Evolutionary conservation across 2,329 filamentous ascomycete species (phyloP), one percentile per base, ranked within the genome.

Genomic region (Scedosporium aurantiacum): DNA sequence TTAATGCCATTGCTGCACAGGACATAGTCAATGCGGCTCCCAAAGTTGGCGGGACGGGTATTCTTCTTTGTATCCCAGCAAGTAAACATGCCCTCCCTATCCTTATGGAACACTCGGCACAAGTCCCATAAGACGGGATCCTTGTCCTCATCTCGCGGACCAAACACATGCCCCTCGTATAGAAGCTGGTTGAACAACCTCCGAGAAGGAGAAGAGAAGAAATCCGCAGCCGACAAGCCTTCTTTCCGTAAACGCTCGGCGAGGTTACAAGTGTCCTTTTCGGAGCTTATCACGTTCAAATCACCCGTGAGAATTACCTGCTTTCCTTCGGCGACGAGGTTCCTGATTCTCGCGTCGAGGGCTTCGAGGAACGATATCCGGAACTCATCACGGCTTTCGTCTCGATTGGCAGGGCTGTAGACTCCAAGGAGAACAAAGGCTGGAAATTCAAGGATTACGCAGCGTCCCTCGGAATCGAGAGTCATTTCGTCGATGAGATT

Each of bases 1-100:
- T 86, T 89, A 78, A 96, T 89, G 41, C 83, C 82, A 47, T 87
- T 78, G 65, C 86, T 94, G 70, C 91, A 96, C 3, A 97, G 80
- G 18, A 99, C 82, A 73, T 96, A 97, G 73, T 99, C 94, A 67
- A 97, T 97, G 41, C 94, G 84, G 61, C 90, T 88, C 5, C 94
- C 94, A 72, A 88, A 95, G 71, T 97, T 97, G 2, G 90, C 91
- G 2, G 93, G 93, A n/a, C 94, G 82, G n/a, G 90, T 90, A 72
- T 97, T 97, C 69, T 91, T 89, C 71, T 89, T 92, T 58, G 90
- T 92, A 65, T 97, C 91, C 93, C 93, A 97, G 72, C 93, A 96
- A 0, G 94, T 97, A 72, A 91, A 97, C 94, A 99, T 97, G 63
- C 91, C 91, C 64, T 79, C 78, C 45, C 94, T 82, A n/a, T 78